Percentiles rank a stretch among this genome's conserved stretches.
Evolutionary conservation across 2,329 filamentous ascomycete genomes (phyloP).

Genomic region (Myriosclerotinia duriaeana): DNA sequence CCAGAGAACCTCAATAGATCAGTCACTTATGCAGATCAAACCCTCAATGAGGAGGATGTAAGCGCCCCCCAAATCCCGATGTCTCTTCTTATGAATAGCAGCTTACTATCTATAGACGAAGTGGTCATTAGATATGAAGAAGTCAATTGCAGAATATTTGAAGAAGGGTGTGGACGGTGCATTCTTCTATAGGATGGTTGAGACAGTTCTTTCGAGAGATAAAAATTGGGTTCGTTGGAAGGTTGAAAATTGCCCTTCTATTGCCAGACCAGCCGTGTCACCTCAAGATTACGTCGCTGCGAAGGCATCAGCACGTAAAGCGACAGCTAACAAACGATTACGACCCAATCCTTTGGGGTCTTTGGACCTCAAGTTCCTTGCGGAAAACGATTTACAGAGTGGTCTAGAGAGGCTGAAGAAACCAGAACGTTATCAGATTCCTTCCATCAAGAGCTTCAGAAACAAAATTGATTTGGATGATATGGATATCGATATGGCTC

Average conservation of each 20-base stretch:
- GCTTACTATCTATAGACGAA: conserved; percentile 56
- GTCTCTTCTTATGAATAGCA: background rate
- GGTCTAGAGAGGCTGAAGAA: conserved; percentile 71
- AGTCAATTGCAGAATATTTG: conserved; percentile 77
- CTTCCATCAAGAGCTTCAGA: conserved; percentile 68
- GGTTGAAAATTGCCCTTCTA: conserved; percentile 85
- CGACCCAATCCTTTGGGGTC: conserved; percentile 69
- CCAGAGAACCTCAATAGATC: conserved; percentile 69
- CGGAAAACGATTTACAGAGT: conserved; percentile 59
- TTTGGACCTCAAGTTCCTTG: conserved; percentile 75
- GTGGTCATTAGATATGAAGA: conserved; percentile 80
- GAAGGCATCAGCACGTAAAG: conserved; percentile 62
- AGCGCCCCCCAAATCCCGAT: conserved; percentile 41
- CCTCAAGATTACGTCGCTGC: conserved; percentile 68
- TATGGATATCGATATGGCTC: conserved; percentile 82
- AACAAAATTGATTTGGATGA: conserved; percentile 75
- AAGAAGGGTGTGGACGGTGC: conserved; percentile 78
- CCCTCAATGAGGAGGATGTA: conserved; percentile 79
- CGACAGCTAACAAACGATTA: conserved; percentile 69
- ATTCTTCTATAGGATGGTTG: conserved; percentile 95
- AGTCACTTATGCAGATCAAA: conserved; percentile 76
- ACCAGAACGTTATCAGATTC: conserved; percentile 62
- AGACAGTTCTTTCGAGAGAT: conserved; percentile 90
- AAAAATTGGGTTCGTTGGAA: conserved; percentile 99
- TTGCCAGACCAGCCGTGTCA: conserved; percentile 72